Evolutionary conservation across 345 rosid genomes (phyloP), one percentile per base, ranked within the genome.

Genomic region (Acer campestre): DNA sequence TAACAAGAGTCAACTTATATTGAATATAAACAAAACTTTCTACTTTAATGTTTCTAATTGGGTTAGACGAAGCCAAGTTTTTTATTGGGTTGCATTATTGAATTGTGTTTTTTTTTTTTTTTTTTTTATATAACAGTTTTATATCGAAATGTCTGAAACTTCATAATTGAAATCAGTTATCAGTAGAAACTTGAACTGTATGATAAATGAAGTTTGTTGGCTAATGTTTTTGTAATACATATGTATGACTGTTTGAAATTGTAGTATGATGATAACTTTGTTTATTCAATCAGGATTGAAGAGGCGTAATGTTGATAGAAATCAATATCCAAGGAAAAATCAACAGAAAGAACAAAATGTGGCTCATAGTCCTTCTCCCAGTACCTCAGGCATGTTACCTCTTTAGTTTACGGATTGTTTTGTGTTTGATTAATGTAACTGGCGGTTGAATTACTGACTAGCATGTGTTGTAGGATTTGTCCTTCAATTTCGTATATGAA

Each of bases 281-380:
- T 64, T 46, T 2, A 11, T 16, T 51, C 49, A 35, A 67, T 61
- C 83, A 85, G 90, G 88, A 61, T 63, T 83, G 66, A 70, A 86
- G 79, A 88, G 87, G 75, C 82, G 81, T 10, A 86, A 70, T 77
- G 23, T 73, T 23, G 87, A 81, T 48, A 75, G 53, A 9, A 79
- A 77, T 44, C 72, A 70, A 61, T 65, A 42, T 49, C 56, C 61
- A 73, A 85, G 70, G 85, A 88, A 86, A 81, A 75, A 70, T 46
- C 73, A 74, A 25, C 77, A 22, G 48, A 74, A 40, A 23, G 82
- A 80, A 35, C 86, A 90, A 77, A 74, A 27, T 3, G 42, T 66
- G 61, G 70, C 59, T 77, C 67, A 27, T 38, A 76, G 79, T 70
- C 75, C 76, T 16, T 68, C 88, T 25, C 77, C 86, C 31, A 61